Evolutionary conservation across 495 filamentous ascomycete species (phyloP).

Genomic region (Podospora conica): DNA sequence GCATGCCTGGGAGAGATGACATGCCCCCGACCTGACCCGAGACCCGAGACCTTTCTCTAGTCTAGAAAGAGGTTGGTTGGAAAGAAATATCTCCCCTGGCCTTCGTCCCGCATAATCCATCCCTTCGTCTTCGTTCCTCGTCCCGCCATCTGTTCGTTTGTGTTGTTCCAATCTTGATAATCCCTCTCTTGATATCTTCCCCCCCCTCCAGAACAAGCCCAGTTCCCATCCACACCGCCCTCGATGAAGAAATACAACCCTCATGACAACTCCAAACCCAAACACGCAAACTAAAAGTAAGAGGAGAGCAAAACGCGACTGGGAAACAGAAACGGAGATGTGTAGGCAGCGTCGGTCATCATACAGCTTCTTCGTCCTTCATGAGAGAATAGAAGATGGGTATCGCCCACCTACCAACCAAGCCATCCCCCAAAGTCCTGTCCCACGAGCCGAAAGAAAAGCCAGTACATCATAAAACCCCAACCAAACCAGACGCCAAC

Average conservation of each 20-base stretch:
- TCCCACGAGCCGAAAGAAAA: not conserved
- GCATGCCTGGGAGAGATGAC: not conserved
- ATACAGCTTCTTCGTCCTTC: not conserved
- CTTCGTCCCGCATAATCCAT: no score
- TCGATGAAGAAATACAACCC: not conserved
- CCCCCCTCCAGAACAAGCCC: no score
- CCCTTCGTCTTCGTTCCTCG: not conserved
- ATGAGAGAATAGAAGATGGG: not conserved
- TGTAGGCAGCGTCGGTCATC: not conserved
- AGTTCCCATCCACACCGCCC: not conserved
- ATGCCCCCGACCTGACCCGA: not conserved
- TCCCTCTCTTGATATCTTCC: not conserved
- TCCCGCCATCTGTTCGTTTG: no score
- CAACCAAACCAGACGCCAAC: not conserved
- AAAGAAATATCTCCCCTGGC: not conserved
- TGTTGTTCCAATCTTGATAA: constrained; percentile 5
- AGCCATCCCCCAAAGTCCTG: not conserved
- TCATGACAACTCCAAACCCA: not conserved
- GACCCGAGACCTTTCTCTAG: not conserved
- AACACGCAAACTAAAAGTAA: not conserved
- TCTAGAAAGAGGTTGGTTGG: not conserved
- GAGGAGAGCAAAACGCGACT: not conserved
- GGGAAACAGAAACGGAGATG: not conserved
- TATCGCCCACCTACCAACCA: not conserved
- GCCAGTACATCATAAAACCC: not conserved